Conservation (phyloP, 2,329 filamentous ascomycete genomes). For the Fusarium virguliforme region DNA sequence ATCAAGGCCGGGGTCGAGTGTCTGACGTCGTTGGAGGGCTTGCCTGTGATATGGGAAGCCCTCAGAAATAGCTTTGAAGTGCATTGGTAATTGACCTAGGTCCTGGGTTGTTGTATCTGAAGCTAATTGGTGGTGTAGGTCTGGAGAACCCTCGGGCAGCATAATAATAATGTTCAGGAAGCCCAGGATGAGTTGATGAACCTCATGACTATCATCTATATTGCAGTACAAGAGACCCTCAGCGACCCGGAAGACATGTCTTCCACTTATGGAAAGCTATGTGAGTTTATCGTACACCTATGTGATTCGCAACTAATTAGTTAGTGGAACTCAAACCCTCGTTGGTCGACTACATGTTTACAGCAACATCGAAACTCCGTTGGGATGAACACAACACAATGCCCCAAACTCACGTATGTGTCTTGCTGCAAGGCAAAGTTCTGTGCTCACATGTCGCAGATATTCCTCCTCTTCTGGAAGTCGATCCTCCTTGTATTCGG, state of each 20-base stretch:
- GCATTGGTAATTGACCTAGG: conserved; percentile 63
- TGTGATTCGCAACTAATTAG: conserved; percentile 34
- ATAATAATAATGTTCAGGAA: conserved; percentile 64
- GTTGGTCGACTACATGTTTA: conserved; percentile 80
- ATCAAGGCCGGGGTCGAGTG: conserved; percentile 71
- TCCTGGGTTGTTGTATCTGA: neutral
- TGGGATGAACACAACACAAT: conserved; percentile 79
- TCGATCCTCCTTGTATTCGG: conserved; percentile 89
- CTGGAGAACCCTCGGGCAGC: conserved; percentile 61
- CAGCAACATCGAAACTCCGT: conserved; percentile 76
- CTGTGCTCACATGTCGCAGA: conserved; percentile 60
- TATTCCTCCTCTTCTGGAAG: conserved; percentile 93
- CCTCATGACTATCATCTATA: conserved; percentile 75
- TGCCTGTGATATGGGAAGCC: conserved; percentile 68
- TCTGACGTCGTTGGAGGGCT: conserved; percentile 66
- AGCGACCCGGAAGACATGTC: conserved; percentile 67
- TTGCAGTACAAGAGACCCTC: conserved; percentile 71
- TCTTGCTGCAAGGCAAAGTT: neutral
- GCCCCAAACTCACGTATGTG: conserved; percentile 74
- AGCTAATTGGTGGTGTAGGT: conserved; percentile 59
- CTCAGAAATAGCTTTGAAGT: conserved; percentile 66
- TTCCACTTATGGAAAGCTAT: conserved; percentile 65
- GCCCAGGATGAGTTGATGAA: conserved; percentile 74
- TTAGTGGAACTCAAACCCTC: conserved; percentile 74
- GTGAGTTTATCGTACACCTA: conserved; percentile 58